Evolutionary conservation across 148 eudicot species (phyloP).

Genomic region (Rhododendron mucronatum): DNA sequence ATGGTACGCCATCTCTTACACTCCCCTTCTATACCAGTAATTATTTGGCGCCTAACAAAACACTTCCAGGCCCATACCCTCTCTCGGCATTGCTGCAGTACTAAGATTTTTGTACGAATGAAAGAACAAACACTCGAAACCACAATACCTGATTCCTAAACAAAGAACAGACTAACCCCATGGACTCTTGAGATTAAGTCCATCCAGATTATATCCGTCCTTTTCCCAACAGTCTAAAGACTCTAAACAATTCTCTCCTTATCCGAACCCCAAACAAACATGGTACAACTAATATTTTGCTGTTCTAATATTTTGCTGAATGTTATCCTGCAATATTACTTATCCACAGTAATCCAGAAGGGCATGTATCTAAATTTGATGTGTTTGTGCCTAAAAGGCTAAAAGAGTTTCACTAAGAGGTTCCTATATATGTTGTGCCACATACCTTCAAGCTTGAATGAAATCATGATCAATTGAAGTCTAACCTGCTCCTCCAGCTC

Average conservation of each 20-base stretch:
- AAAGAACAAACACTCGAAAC: neutral
- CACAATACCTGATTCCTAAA: neutral
- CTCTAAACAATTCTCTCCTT: no score
- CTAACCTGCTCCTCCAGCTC: neutral
- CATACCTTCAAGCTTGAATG: neutral
- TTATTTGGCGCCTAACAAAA: neutral
- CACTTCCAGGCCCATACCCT: neutral
- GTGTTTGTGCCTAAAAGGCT: neutral
- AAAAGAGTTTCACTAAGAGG: neutral
- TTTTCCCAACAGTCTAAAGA: no score
- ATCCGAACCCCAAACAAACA: no score
- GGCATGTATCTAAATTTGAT: neutral
- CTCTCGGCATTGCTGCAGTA: neutral
- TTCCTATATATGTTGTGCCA: neutral
- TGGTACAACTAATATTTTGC: no score
- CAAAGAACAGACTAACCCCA: neutral
- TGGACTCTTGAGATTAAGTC: no score
- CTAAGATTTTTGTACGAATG: neutral
- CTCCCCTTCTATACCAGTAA: neutral
- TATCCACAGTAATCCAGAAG: neutral
- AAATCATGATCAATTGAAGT: neutral
- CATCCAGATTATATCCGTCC: no score
- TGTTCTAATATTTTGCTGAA: no score
- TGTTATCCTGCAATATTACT: no score
- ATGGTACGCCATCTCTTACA: constrained; percentile 16